phyloP scores from a whole-genome alignment of 2,329 filamentous ascomycete genomes.

The Talaromyces albobiverticillius region DNA sequence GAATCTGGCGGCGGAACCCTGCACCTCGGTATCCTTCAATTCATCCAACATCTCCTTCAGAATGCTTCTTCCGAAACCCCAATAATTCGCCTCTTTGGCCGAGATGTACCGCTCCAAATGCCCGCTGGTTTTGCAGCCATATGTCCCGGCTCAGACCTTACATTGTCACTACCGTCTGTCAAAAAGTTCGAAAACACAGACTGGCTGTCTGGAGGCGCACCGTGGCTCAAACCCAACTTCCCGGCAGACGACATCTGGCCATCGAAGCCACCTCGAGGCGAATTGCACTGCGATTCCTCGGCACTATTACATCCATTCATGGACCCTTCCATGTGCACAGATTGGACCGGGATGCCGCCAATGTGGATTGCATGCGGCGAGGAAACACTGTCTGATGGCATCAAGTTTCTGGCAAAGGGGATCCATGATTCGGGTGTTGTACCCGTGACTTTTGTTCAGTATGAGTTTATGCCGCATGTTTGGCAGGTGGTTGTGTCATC shows the following conservation, averaged over 20 bases:
- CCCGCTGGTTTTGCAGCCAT: conserved; percentile 4
- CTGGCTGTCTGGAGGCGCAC: conserved; percentile 1
- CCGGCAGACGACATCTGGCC: conserved; percentile 2
- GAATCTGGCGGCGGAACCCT: conserved; percentile 6
- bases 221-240: neutral
- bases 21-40: conserved; percentile 1
- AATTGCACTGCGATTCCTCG: conserved; percentile 10
- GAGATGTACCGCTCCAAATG: neutral
- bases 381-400: conserved; percentile 6
- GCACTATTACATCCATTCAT: conserved; percentile 4
- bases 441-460: neutral
- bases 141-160: neutral
- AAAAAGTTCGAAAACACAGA: conserved; percentile 2
- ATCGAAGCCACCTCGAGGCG: neutral
- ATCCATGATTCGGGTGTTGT: conserved; percentile 1
- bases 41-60: neutral
- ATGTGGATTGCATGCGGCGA: conserved; percentile 12
- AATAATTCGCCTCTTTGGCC: neutral
- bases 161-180: conserved; percentile 2
- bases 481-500: conserved; percentile 6
- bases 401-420: conserved; percentile 3
- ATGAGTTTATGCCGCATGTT: conserved; percentile 12
- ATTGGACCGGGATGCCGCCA: conserved; percentile 6
- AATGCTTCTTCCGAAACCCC: neutral
- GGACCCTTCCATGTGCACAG: conserved; percentile 1